Percentiles rank a stretch among this genome's conserved stretches.
phyloP scores from a whole-genome alignment of 2,329 filamentous ascomycete genomes.

The Pseudogymnoascus sp. region DNA sequence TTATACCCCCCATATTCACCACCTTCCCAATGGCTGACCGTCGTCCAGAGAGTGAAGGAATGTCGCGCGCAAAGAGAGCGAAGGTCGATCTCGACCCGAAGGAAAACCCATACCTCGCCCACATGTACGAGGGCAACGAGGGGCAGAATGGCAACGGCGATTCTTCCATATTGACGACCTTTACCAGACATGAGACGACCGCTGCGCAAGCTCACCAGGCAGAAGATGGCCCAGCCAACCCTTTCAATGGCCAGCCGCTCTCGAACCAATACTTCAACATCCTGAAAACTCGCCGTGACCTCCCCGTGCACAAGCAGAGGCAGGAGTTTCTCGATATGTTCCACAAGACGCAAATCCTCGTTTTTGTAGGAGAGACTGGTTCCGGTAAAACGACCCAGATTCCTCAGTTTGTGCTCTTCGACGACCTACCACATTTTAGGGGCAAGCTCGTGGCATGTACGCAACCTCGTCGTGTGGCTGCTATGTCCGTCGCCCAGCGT shows the following conservation, averaged over 20 bases:
- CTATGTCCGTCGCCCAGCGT: constrained; percentile 97
- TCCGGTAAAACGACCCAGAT: constrained; percentile 99
- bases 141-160: constrained; percentile 28
- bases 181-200: constrained; percentile 75
- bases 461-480: constrained; percentile 92
- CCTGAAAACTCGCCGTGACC: constrained; percentile 69
- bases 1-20: constrained; percentile 5
- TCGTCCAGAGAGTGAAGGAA: constrained; percentile 44
- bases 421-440: constrained; percentile 81
- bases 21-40: constrained; percentile 43
- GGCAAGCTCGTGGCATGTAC: constrained; percentile 94
- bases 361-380: constrained; percentile 98
- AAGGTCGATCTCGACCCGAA: constrained; percentile 41
- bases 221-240: constrained; percentile 76
- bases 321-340: constrained; percentile 91
- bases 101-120: constrained; percentile 83
- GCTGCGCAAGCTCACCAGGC: constrained; percentile 62
- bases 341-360: constrained; percentile 89
- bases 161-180: constrained; percentile 46
- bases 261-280: constrained; percentile 86
- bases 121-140: constrained; percentile 60
- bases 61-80: constrained; percentile 39
- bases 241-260: constrained; percentile 72
- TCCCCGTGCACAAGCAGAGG: constrained; percentile 89
- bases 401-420: constrained; percentile 94